These are phyloP conservation scores for Colletotrichum eleusines DNA, from an alignment of 2,329 filamentous ascomycete species.

Conservation along the genomic window DNA sequence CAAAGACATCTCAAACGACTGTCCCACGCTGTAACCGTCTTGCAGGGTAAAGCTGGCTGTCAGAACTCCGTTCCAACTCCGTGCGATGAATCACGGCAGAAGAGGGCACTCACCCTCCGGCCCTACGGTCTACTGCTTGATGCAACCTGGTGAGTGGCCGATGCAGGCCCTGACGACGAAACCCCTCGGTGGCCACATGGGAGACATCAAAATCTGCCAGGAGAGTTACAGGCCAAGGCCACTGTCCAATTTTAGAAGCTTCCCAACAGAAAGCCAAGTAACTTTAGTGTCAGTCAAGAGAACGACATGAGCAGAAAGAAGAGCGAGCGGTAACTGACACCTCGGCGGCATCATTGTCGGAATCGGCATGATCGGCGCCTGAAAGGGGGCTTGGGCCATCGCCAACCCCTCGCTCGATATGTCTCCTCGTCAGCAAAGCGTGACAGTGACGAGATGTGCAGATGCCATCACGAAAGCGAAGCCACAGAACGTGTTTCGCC, in stretches of 20 bases:
- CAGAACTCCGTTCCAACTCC: not conserved
- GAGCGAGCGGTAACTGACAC: conserved; percentile 32
- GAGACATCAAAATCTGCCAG: not conserved
- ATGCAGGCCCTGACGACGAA: not conserved
- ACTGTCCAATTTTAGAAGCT: conserved; percentile 15
- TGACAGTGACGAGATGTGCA: conserved; percentile 34
- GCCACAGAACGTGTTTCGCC: not conserved
- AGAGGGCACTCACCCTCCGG: conserved; percentile 1
- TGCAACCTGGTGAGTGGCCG: conserved; percentile 1
- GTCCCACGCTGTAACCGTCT: not conserved
- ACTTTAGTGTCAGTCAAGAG: not conserved
- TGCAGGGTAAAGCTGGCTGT: not conserved
- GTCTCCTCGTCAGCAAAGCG: conserved; percentile 1
- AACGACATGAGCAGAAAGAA: not conserved
- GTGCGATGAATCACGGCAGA: not conserved
- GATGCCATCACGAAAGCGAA: conserved; percentile 12
- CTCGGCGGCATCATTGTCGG: conserved; percentile 27
- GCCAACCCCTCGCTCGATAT: not conserved
- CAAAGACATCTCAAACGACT: not conserved
- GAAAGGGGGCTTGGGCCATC: not conserved
- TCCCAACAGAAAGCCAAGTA: conserved; percentile 12
- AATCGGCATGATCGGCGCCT: conserved; percentile 7
- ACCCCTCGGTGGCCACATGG: not conserved
- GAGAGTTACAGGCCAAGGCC: not conserved
- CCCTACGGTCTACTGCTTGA: conserved; percentile 2